Evolutionary conservation across 345 rosid species (phyloP).

Genomic region (Brassica rapa): DNA sequence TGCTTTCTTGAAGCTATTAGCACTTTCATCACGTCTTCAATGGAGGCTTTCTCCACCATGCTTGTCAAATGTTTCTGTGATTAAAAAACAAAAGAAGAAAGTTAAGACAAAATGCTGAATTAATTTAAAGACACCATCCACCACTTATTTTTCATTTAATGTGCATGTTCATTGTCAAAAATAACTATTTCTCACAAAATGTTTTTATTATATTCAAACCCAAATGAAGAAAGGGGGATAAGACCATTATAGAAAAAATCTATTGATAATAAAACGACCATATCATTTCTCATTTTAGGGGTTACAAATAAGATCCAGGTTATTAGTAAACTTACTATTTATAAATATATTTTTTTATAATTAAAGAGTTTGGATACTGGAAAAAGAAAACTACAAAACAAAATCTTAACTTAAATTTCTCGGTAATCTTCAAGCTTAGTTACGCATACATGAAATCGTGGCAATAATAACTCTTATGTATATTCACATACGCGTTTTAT

Average conservation of each 20-base stretch:
- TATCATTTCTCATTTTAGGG: not conserved
- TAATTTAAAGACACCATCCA: not conserved
- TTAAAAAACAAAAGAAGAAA: not conserved
- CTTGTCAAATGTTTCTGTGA: conserved; percentile 85
- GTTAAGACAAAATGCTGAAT: not conserved
- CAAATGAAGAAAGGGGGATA: not conserved
- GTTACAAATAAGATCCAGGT: not conserved
- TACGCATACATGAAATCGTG: too few species aligned
- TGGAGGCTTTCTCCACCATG: conserved; percentile 96
- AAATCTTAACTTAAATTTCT: not conserved
- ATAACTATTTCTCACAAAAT: not conserved
- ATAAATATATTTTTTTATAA: not conserved
- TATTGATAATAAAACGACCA: too few species aligned
- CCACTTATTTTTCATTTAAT: not conserved
- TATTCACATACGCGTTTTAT: not conserved
- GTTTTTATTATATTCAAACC: not conserved
- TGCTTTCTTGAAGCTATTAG: conserved; percentile 93
- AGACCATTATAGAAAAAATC: not conserved
- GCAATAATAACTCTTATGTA: too few species aligned
- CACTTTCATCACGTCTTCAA: conserved; percentile 99
- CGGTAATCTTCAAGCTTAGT: not conserved
- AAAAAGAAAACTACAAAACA: not conserved
- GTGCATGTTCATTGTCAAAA: not conserved
- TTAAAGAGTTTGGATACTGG: not conserved
- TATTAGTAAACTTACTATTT: conserved; percentile 29